phyloP scores from a whole-genome alignment of 139 green algal genomes.

The Chlorella sp. region DNA sequence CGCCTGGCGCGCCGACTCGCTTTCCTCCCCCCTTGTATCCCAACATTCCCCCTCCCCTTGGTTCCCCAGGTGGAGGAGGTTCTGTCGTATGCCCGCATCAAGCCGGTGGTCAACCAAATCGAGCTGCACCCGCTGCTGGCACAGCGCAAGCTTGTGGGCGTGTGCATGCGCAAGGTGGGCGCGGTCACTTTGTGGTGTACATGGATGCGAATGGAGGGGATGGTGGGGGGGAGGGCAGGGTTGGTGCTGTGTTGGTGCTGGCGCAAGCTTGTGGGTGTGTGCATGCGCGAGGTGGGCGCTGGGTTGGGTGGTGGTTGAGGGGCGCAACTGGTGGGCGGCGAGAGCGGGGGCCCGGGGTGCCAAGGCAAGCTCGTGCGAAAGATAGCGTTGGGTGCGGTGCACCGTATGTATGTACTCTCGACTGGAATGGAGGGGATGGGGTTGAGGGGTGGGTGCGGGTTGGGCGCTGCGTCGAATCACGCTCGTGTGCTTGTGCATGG shows the following conservation, averaged over 20 bases:
- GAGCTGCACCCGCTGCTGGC: conserved; percentile 85
- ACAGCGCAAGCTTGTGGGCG: conserved; percentile 81
- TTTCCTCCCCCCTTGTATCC: neutral
- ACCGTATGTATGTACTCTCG: too few relatives aligned
- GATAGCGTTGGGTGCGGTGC: too few relatives aligned
- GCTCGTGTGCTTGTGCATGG: neutral
- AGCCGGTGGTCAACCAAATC: conserved; percentile 81
- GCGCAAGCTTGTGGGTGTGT: conserved; percentile 50
- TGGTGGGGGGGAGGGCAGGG: too few relatives aligned
- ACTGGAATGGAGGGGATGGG: too few relatives aligned
- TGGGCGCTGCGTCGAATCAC: neutral
- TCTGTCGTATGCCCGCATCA: conserved; percentile 59
- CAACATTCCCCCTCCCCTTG: neutral
- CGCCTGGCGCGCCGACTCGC: neutral
- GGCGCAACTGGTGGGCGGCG: too few relatives aligned
- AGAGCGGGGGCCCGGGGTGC: too few relatives aligned
- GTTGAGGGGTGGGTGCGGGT: too few relatives aligned
- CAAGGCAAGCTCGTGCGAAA: too few relatives aligned
- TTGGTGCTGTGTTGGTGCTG: conserved; percentile 32
- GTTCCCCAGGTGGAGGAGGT: conserved; percentile 69
- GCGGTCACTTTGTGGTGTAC: too few relatives aligned
- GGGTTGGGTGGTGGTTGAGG: neutral
- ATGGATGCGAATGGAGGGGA: too few relatives aligned
- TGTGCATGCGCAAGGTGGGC: conserved; percentile 67
- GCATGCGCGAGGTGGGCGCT: neutral